Evolutionary conservation across 2,329 filamentous ascomycete genomes (phyloP), one percentile per base, ranked within the genome.

Genomic region (Pseudodiploospora longispora): DNA sequence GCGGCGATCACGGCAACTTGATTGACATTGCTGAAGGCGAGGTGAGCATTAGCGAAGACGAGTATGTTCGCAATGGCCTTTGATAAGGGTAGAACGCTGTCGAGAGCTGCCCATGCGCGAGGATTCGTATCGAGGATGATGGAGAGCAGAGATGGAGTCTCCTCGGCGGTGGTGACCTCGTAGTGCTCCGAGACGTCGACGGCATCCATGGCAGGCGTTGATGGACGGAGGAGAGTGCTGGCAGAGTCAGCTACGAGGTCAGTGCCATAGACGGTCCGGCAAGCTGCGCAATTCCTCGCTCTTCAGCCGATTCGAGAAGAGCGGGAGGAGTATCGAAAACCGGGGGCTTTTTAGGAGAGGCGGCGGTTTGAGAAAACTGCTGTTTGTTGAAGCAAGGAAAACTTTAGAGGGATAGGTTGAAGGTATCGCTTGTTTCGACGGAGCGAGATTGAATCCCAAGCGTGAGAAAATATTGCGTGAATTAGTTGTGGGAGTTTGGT

Each of bases 111-210:
- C 93, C 93, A 95, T 55, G 93, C 90, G 55, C 90, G 85, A 3
- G 93, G 93, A 62, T 98, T 98, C 28, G 91, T 96, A 70, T 98
- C 93, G 69, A 98, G 78, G 58, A 98, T 76, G 57, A 98, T 83
- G 54, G 88, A 85, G 42, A 96, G 80, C 32, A 98, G 82, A 10
- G 91, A 95, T 1, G 93, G 87, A 5, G 76, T 69, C 50, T 79
- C 76, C 44, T 72, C 75, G 41, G 66, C 71, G 37, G 69, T 67
- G 50, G 68, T 68, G 55, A 72, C 68, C 63, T 78, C 73, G 63
- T 80, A 80, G 65, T 80, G 77, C 47, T 76, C 73, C 42, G 77
- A 80, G 55, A 72, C 73, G 61, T 81, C 77, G 63, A 69, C 66
- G 55, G 64, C 65, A 55, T 69, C 66, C 76, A 80, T 80, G 61